Base-by-base conservation (phyloP, 1,284 basidiomycete species). In the Puccinia novopanici region DNA sequence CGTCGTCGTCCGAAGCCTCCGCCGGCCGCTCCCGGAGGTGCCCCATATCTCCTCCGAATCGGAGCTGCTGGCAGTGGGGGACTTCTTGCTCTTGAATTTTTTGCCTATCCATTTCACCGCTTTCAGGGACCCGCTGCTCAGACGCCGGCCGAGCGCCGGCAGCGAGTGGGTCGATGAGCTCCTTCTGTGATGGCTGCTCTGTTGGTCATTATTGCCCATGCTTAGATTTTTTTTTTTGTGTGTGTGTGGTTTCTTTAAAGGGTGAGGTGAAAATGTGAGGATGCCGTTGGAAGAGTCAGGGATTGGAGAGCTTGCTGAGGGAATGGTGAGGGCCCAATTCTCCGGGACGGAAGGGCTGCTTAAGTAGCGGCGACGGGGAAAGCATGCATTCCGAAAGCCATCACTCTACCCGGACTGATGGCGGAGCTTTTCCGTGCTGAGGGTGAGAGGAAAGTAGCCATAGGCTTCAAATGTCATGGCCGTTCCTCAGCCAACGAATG, bases 21-120 rank as follows among this genome's bases (percentile, higher is more conserved):
- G 34, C 2, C 10, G 68, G 50, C 13, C 30, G 17, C 68, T 74
- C 72, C 3, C 42, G 19, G 72, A 61, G 57, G 72, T 74, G 12
- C 72, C 72, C 72, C 72, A 74, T 8, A 61, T 3, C 24, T 74
- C 72, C 5, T 74, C 72, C 0, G 48, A 52, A 40, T 71, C 68
- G 5, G 70, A 54, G 24, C 37, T n/a, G 17, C 12, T 48, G 45
- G n/a, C n/a, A n/a, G n/a, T n/a, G n/a, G 72, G 3, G 13, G 40
- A 19, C 55, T 74, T 74, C 54, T 74, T 74, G 55, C 9, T 24
- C 34, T 61, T 57, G n/a, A 74, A 45, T 45, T 61, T 30, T 15
- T 59, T 55, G n/a, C 57, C 55, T 19, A 74, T 45, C 72, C 72
- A 74, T 48, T 74, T 74, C 34, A 74, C 57, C 2, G 72, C 72